Conservation (phyloP, 2,329 filamentous ascomycete species). For the Stachybotrys chartarum region DNA sequence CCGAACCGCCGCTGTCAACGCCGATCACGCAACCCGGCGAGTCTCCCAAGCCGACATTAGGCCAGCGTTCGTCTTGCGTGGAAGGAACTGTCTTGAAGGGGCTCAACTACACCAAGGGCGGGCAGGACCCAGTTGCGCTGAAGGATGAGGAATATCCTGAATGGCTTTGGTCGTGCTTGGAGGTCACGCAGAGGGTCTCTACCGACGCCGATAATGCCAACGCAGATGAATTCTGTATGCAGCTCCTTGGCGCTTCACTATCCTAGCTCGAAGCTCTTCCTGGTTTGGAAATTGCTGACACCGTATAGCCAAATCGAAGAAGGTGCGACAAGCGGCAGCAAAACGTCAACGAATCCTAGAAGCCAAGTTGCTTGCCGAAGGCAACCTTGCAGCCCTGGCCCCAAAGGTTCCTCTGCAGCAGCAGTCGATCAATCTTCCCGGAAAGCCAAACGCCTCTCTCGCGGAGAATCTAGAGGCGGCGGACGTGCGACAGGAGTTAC, state of each 20-base stretch:
- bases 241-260: background rate
- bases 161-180: constrained; percentile 73
- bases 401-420: constrained; percentile 69
- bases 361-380: constrained; percentile 53
- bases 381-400: constrained; percentile 57
- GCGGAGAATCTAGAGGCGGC: constrained; percentile 40
- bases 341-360: constrained; percentile 53
- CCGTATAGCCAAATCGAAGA: constrained; percentile 70
- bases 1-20: constrained; percentile 29
- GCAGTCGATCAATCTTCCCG: constrained; percentile 69
- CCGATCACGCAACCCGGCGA: constrained; percentile 24
- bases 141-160: constrained; percentile 70
- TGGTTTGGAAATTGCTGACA: constrained; percentile 7
- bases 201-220: constrained; percentile 44
- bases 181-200: constrained; percentile 48
- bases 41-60: constrained; percentile 18
- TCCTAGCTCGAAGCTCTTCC: background rate
- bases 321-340: constrained; percentile 64
- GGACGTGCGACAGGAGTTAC: constrained; percentile 54
- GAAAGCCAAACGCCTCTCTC: constrained; percentile 32
- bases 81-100: constrained; percentile 66
- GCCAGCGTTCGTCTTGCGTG: constrained; percentile 44
- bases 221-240: constrained; percentile 76
- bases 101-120: constrained; percentile 70
- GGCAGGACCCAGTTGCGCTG: constrained; percentile 64